Evolutionary conservation across 2,329 filamentous ascomycete species (phyloP).

Genomic region (Aureobasidium lini): DNA sequence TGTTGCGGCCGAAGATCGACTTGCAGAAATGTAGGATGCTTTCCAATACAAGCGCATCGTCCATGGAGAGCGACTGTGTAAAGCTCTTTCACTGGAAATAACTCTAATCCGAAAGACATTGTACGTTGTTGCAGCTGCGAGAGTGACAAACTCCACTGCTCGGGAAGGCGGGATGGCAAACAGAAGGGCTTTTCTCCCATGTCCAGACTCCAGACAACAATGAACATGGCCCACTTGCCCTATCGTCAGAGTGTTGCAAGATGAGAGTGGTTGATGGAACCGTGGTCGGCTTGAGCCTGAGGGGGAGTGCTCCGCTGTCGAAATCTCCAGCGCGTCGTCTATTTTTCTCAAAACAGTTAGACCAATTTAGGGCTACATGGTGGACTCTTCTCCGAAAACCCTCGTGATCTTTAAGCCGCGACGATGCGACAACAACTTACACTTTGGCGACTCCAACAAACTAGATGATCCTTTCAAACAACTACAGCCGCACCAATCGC

Average conservation of each 20-base stretch:
- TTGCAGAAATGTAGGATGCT: too few species aligned
- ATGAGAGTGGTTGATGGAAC: neutral
- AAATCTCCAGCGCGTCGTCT: neutral
- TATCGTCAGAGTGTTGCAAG: neutral
- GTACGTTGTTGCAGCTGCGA: too few species aligned
- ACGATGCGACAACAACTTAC: neutral
- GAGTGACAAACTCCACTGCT: too few species aligned
- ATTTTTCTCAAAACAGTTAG: neutral
- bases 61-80: too few species aligned
- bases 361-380: neutral
- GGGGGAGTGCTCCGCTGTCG: neutral
- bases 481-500: neutral
- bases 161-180: too few species aligned
- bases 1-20: too few species aligned
- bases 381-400: neutral
- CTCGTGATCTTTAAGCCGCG: neutral
- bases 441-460: neutral
- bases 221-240: neutral
- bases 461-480: neutral
- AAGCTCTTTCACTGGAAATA: too few species aligned
- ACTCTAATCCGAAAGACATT: too few species aligned
- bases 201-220: too few species aligned
- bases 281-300: neutral
- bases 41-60: too few species aligned
- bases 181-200: too few species aligned